Evolutionary conservation across 768 basidiomycete genomes (phyloP), one percentile per base, ranked within the genome.

Genomic region (Suillus paluster): DNA sequence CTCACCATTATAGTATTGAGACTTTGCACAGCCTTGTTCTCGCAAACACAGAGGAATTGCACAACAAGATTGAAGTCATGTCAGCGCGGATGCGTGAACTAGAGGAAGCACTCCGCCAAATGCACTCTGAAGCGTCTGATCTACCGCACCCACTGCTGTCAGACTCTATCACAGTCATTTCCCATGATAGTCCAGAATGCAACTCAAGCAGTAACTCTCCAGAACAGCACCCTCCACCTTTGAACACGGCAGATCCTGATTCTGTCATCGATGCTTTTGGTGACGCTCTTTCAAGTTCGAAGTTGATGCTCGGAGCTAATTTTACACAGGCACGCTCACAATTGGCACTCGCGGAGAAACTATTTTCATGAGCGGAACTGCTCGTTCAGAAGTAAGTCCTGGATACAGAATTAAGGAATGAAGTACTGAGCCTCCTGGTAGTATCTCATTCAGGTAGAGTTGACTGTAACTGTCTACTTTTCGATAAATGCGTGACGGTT

Each of bases 41-140:
- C 27, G 81, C 90, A 25, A 86, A 87, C 66, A 91, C 88, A 1
- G 85, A 86, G 65, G 88, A 92, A 61, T 79, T 92, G 9, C 88
- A 92, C 71, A 83, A 84, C 55, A 82, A 83, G 64, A 86, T 90
- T 7, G 88, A 87, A 42, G 68, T 72, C 0, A 77, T 89, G 49
- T 75, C 79, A 48, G 69, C 76, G 6, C 84, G 88, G n/a, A 84
- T 87, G 59, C 83, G 82, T 34, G 81, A 84, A 46, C 82, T 91
- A 0, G 90, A 92, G 71, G 79, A 78, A 19, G 88, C 83, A 1
- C 80, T 91, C 38, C 77, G 78, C 21, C 72, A 64, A 17, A 69
- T 86, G 42, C 87, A 87, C 63, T 73, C 80, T 14, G 72, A 78
- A 6, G 74, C 83, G 11, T 81, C 84, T 0, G 79, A 80, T 61